Conservation (phyloP, 176 grass and related monocot genomes). For the Canna indica region DNA sequence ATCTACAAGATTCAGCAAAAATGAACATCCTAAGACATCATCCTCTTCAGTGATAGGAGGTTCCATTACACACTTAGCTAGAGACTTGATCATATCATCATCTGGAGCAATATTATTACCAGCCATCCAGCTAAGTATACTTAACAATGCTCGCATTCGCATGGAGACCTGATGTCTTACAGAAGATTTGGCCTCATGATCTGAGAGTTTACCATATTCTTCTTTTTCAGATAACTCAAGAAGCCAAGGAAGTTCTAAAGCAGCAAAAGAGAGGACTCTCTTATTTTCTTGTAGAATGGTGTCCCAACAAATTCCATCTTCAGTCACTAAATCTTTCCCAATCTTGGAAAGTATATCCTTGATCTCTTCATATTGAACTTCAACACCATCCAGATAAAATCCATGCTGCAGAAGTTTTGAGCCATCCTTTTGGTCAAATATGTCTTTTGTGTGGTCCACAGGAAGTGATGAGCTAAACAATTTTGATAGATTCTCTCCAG, state of each 20-base stretch:
- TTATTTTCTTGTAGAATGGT: conserved; percentile 47
- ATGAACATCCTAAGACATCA: conserved; percentile 55
- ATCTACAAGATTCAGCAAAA: conserved; percentile 85
- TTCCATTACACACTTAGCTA: conserved; percentile 70
- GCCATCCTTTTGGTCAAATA: conserved; percentile 44
- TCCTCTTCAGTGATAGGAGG: conserved; percentile 57
- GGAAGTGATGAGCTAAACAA: conserved; percentile 35
- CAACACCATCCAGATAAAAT: conserved; percentile 6
- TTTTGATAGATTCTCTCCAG: conserved; percentile 46
- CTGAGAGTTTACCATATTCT: conserved; percentile 31
- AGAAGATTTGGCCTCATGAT: conserved; percentile 28
- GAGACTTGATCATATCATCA: conserved; percentile 62
- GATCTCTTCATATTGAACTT: conserved; percentile 33
- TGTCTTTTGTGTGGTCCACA: conserved; percentile 43
- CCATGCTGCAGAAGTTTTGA: not conserved
- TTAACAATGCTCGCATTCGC: conserved; percentile 44
- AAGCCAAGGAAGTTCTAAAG: conserved; percentile 74
- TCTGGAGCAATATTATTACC: conserved; percentile 52
- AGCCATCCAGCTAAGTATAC: conserved; percentile 65
- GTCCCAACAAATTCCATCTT: conserved; percentile 39
- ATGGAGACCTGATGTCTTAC: conserved; percentile 38
- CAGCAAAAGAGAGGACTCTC: conserved; percentile 57
- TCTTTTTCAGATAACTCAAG: conserved; percentile 54
- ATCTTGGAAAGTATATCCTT: conserved; percentile 61
- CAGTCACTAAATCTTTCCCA: conserved; percentile 42